phyloP scores from a whole-genome alignment of 305 asterid genomes.

The Plantago rigida region DNA sequence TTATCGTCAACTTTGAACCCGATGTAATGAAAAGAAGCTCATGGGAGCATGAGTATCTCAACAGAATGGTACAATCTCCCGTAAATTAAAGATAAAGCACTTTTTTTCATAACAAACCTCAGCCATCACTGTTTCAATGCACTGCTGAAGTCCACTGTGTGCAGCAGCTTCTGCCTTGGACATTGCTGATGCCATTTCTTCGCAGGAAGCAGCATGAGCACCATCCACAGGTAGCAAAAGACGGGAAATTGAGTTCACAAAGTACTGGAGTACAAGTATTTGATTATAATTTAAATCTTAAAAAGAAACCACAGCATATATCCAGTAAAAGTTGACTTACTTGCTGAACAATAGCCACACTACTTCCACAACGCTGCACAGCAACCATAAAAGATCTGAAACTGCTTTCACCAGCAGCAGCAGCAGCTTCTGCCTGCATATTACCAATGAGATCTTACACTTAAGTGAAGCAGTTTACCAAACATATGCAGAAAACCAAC shows the following conservation, averaged over 20 bases:
- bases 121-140: constrained; percentile 92
- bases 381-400: constrained; percentile 95
- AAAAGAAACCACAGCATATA: constrained; percentile 20
- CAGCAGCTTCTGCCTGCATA: constrained; percentile 92
- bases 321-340: constrained; percentile 38
- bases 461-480: constrained; percentile 4
- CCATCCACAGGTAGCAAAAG: constrained; percentile 89
- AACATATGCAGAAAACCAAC: background rate
- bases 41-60: constrained; percentile 4
- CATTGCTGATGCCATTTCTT: constrained; percentile 98
- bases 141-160: constrained; percentile 92
- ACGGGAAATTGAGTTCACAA: constrained; percentile 84
- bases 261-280: constrained; percentile 53
- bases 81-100: constrained; percentile 10
- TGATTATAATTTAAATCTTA: constrained; percentile 15
- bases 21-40: constrained; percentile 10
- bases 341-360: constrained; percentile 98
- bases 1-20: constrained; percentile 16
- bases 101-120: constrained; percentile 50
- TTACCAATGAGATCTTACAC: constrained; percentile 21
- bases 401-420: constrained; percentile 98
- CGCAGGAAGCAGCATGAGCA: constrained; percentile 95
- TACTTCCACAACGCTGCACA: constrained; percentile 96
- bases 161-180: constrained; percentile 94
- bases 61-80: background rate